Percentiles rank a stretch among this genome's conserved stretches.
phyloP scores from a whole-genome alignment of 371 early-diverging fungal species.

The Mucor sp. region DNA sequence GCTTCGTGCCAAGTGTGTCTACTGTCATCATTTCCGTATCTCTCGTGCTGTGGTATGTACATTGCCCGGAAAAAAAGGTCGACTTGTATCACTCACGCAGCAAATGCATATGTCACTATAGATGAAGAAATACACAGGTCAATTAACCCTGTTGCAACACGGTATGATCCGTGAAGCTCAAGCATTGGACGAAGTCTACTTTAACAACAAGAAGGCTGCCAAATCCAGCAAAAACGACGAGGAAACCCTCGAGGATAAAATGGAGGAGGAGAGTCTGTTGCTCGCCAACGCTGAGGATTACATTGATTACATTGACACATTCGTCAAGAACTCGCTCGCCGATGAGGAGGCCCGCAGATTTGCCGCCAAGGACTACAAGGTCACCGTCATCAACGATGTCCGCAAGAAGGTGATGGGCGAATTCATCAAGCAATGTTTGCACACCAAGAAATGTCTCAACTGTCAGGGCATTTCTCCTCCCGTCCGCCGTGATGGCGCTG shows the following conservation, averaged over 20 bases:
- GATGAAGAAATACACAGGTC: conserved; percentile 56
- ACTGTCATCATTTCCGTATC: conserved; percentile 89
- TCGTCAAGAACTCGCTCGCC: conserved; percentile 33
- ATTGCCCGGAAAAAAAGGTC: background rate
- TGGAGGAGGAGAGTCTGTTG: conserved; percentile 56
- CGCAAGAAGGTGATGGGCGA: conserved; percentile 78
- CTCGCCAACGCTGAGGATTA: conserved; percentile 56
- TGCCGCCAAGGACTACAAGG: conserved; percentile 61
- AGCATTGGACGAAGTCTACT: conserved; percentile 66
- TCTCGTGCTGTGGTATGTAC: conserved; percentile 63
- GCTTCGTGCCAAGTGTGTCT: conserved; percentile 86
- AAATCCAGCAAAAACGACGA: conserved; percentile 44
- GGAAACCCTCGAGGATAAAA: conserved; percentile 43
- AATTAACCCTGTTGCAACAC: conserved; percentile 72
- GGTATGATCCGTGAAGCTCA: conserved; percentile 85
- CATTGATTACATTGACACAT: conserved; percentile 53
- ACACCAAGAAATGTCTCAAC: conserved; percentile 71
- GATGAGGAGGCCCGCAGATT: conserved; percentile 34
- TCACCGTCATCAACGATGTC: conserved; percentile 74
- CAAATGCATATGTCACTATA: background rate
- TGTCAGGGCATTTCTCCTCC: conserved; percentile 83
- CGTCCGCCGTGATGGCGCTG: conserved; percentile 82
- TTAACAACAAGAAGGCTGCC: conserved; percentile 47
- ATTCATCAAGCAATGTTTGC: conserved; percentile 64
- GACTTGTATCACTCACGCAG: no score